Base-by-base conservation (phyloP, 805 yeast genomes). In the Pichia gijzeniarum region DNA sequence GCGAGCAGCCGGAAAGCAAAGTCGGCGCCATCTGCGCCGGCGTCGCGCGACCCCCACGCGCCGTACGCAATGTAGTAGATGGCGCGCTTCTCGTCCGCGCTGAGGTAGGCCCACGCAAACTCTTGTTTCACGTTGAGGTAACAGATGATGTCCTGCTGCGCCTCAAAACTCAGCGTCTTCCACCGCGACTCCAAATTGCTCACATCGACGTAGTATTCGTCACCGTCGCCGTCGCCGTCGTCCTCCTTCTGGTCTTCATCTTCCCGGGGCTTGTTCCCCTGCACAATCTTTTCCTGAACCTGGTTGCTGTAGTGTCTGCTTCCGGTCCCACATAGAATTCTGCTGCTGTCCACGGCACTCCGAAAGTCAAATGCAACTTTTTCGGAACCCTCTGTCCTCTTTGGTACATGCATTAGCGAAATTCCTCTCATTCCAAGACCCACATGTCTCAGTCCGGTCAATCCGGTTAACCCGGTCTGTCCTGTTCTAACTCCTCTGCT, bases 41-140 rank as follows among this genome's bases (percentile, higher is more conserved):
- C 34, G 44, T 67, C 69, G 62, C 84, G 68, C 49, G 83, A 79
- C 17, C 84, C 84, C 83, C 83, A 78, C 50, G 68, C 70, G 20
- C 84, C 84, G 53, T 75, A 78, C 19, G 80, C 72, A 46, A 78
- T 72, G 61, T 70, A 77, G 60, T 74, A 76, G 19, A 77, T 76
- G 20, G 82, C 81, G 56, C 67, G 70, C 67, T 77, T 78, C 59
- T 78, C 82, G 49, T 74, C 79, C 17, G 57, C 44, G 27, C 71
- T 65, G 52, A 78, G 65, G 43, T 57, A 58, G 28, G 53, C 53
- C 73, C 73, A 68, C 13, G 59, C 61, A 42, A 63, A 61, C 46
- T 62, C 62, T 49, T 68, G 71, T 43, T 61, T 61, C n/a, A 62
- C 63, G 27, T 59, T 56, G 22, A 68, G 51, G 45, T 63, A 63